Evolutionary conservation across 2,329 filamentous ascomycete genomes (phyloP), one percentile per base, ranked within the genome.

Genomic region (Monosporascus sp.): DNA sequence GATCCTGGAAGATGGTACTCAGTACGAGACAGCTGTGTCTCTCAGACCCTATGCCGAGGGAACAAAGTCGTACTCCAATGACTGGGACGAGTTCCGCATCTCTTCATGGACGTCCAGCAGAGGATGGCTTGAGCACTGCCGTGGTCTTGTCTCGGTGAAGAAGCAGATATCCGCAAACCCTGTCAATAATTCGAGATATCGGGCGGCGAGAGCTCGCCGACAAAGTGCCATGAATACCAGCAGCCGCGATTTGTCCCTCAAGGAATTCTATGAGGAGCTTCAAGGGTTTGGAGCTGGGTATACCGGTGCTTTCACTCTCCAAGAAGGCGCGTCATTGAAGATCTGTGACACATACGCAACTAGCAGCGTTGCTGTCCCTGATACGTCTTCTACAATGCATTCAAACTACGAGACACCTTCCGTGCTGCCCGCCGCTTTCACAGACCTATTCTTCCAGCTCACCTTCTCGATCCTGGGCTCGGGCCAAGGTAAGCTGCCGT

Each of bases 71-170:
- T 70, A 68, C 17, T 75, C 74, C 0, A 74, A 76, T 37, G 62
- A 67, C 2, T 82, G 79, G 79, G 73, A 80, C 48, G 78, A 81
- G 61, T 85, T 85, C 66, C 67, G 72, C 2, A 78, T 85, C 26
- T 79, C 73, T 46, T 82, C 81, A 0, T 82, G 75, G 74, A 74
- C 74, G 0, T 70, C 72, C 11, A 72, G 66, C 15, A 72, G 77
- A 41, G 76, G 78, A 14, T 85, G 82, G 82, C 75, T 76, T 0
- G 78, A 85, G 60, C 78, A 86, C 60, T 84, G 81, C 62, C 71
- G 75, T 48, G 79, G 79, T 20, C 68, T 80, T 3, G 70, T 84
- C 9, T 66, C 72, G 5, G 71, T 77, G 3, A 65, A 67, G 45
- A 57, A 64, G 7, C 58, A 60, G 7, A 68, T 74, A 15, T 54